A percentile compares a stretch with the other conserved stretches of the same genome.
These are phyloP conservation scores for Verticillium albo-atrum DNA, from an alignment of 2,329 filamentous ascomycete genomes.

Conservation along the genomic window DNA sequence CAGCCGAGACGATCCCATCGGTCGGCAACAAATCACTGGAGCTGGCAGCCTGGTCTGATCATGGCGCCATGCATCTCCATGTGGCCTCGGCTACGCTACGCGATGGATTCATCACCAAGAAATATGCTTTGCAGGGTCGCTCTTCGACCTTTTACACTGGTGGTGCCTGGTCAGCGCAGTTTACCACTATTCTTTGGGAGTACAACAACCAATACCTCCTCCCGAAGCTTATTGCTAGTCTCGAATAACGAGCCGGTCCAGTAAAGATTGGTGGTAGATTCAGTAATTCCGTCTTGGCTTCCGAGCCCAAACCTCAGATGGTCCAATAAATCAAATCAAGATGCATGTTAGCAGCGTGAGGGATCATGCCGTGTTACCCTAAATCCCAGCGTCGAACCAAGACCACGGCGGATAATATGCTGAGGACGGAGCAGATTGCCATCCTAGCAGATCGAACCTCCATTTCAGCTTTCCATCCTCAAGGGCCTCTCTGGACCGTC, in stretches of 20 bases:
- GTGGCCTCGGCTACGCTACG: conserved; percentile 21
- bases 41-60: conserved; percentile 21
- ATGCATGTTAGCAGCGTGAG: not conserved
- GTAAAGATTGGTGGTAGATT: not conserved
- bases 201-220: conserved; percentile 22
- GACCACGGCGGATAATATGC: not conserved
- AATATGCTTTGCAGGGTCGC: conserved; percentile 31
- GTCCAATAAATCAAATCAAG: not conserved
- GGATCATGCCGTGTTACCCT: not conserved
- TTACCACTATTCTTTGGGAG: conserved; percentile 26
- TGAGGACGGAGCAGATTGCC: not conserved
- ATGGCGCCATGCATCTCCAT: conserved; percentile 25
- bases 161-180: conserved; percentile 24
- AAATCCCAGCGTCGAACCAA: not conserved
- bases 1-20: conserved; percentile 13
- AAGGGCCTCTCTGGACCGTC: not conserved
- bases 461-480: too few relatives aligned
- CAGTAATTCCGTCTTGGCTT: not conserved
- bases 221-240: conserved; percentile 17
- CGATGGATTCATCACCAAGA: conserved; percentile 28
- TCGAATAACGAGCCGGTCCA: not conserved
- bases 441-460: not conserved
- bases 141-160: conserved; percentile 36
- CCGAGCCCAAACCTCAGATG: not conserved
- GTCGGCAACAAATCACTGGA: not conserved